Evolutionary conservation across 2,329 filamentous ascomycete genomes (phyloP), one percentile per base, ranked within the genome.

Genomic region (Penicillium crustosum): DNA sequence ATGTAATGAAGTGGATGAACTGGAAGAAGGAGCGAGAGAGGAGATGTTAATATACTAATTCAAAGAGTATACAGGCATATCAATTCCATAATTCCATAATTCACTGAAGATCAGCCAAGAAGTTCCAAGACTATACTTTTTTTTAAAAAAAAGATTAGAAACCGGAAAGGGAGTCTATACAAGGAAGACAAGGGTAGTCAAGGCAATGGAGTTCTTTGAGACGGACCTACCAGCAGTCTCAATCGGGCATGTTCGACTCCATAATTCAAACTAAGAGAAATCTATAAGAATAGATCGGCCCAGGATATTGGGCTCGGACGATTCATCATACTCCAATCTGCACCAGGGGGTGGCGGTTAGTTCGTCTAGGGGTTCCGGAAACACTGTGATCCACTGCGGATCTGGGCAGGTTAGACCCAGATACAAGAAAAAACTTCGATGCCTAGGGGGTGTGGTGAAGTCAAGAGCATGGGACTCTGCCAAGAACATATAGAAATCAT

Each of bases 31-130:
- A 47, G 55, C 33, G 27, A 29, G 23, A 29, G 25, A 33, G 49
- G 53, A 33, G 31, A 50, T 50, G 42, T 57, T 42, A 41, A 53
- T 48, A 57, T 53, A 57, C 21, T n/a, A 36, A 15, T 35, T 1
- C 33, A 7, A 3, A 7, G 13, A 17, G 33, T 35, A 35, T 35
- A 35, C 15, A 55, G 39, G 27, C 29, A 52, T 45, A 52, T 45
- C 38, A 35, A 51, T n/a, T 29, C 48, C 17, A 36, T 4, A 47
- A 33, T 49, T 27, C 12, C 15, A 21, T 27, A 35, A 41, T 38
- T 39, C 44, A 19, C 27, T 38, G 31, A 51, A 38, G 53, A 58
- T 58, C 53, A 42, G 64, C 64, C 64, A 66, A 66, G 64, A 60
- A 57, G 53, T 43, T 60, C 55, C 63, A 65, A 63, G 63, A 57